Percentiles rank a stretch among this genome's conserved stretches.
These are phyloP conservation scores for Kurtzmaniella fragi DNA, from an alignment of 805 yeast genomes.

Conservation along the genomic window DNA sequence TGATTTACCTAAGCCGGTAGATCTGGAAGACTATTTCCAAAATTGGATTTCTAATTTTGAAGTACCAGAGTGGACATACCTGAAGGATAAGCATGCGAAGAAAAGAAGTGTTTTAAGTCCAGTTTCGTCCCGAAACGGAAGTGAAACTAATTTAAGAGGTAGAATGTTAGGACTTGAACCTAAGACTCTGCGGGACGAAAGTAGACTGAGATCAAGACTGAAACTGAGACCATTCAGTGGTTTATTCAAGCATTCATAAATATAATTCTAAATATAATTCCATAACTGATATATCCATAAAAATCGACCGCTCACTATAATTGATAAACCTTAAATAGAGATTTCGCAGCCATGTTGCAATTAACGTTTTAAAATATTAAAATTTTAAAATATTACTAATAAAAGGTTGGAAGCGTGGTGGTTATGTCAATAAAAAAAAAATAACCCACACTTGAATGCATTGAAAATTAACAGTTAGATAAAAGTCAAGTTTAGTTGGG, in stretches of 20 bases:
- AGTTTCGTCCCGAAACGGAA: conserved; percentile 11
- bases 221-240: no score
- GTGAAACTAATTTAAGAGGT: conserved; percentile 11
- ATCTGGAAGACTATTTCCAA: conserved; percentile 29
- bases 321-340: no score
- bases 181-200: no score
- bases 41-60: conserved; percentile 28
- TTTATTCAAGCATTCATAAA: no score
- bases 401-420: neutral
- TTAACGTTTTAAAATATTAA: no score
- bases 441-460: neutral
- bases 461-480: neutral
- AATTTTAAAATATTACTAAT: no score
- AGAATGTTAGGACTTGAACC: neutral
- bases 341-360: no score
- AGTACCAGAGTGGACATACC: conserved; percentile 10
- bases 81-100: conserved; percentile 14
- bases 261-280: no score
- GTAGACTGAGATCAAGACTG: no score
- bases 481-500: no score
- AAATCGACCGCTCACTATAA: no score
- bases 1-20: conserved; percentile 30
- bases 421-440: neutral
- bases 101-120: conserved; percentile 13
- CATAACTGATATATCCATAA: no score